Conservation (phyloP, 73 alveolate species). For the Paramecium caudatum region DNA sequence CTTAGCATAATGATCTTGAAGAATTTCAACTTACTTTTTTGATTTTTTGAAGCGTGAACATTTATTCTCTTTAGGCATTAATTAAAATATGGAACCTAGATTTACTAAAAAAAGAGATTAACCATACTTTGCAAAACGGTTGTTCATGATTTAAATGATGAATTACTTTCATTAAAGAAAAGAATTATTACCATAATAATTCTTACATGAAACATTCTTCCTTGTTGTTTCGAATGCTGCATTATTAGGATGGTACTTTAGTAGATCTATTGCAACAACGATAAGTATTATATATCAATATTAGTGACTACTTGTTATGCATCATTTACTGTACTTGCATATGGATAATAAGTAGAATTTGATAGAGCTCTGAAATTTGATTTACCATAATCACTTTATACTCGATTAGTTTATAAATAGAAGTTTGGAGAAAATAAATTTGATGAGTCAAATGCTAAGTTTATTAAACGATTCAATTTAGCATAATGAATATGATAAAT, state of each 20-base stretch:
- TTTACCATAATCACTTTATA: constrained; percentile 20
- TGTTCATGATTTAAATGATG: neutral
- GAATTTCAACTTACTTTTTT: constrained; percentile 19
- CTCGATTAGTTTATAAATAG: neutral
- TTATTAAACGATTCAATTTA: neutral
- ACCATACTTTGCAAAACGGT: constrained; percentile 10
- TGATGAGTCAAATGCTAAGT: neutral
- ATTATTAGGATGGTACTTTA: constrained; percentile 30
- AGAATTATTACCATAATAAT: constrained; percentile 13
- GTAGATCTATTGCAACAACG: constrained; percentile 2
- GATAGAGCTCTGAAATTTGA: constrained; percentile 6
- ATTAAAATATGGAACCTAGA: neutral
- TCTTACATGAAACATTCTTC: constrained; percentile 22
- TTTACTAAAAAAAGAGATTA: constrained; percentile 19
- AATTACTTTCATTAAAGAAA: constrained; percentile 1
- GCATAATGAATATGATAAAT: neutral
- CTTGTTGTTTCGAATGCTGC: constrained; percentile 34
- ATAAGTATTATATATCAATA: neutral
- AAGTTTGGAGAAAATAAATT: neutral
- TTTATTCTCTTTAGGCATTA: constrained; percentile 31
- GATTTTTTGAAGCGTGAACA: constrained; percentile 62
- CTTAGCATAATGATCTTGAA: neutral
- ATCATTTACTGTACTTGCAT: constrained; percentile 29
- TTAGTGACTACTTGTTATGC: constrained; percentile 54
- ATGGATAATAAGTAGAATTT: constrained; percentile 21